A percentile compares a stretch with the other conserved stretches of the same genome.
These are phyloP conservation scores for Botrytis fabae DNA, from an alignment of 2,329 filamentous ascomycete species.

Conservation along the genomic window DNA sequence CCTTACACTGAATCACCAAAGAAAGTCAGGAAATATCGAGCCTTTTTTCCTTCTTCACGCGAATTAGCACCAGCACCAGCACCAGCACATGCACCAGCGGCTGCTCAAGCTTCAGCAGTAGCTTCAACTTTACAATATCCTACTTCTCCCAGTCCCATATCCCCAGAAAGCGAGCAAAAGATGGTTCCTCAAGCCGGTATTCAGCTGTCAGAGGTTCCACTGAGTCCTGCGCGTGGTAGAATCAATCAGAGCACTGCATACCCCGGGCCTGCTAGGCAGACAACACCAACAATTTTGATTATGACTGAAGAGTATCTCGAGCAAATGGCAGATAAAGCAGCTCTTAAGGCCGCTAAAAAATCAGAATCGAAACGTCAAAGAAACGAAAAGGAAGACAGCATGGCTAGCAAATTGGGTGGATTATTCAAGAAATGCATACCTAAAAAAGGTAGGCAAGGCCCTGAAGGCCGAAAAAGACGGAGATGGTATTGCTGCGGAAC, in stretches of 20 bases:
- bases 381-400: slow-evolving; percentile 65
- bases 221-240: slow-evolving; percentile 46
- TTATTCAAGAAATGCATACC: slow-evolving; percentile 67
- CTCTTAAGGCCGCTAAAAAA: slow-evolving; percentile 35
- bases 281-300: slow-evolving; percentile 24
- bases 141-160: slow-evolving; percentile 60
- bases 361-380: slow-evolving; percentile 49
- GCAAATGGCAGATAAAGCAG: slow-evolving; percentile 23
- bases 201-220: slow-evolving; percentile 58
- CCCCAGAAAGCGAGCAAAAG: slow-evolving; percentile 60
- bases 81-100: slow-evolving; percentile 29
- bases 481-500: slow-evolving; percentile 58
- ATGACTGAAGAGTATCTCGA: slow-evolving; percentile 24
- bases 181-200: slow-evolving; percentile 65
- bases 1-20: slow-evolving; percentile 38
- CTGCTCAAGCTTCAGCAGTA: slow-evolving; percentile 30
- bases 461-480: slow-evolving; percentile 63
- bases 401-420: slow-evolving; percentile 57
- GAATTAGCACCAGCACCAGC: slow-evolving; percentile 47
- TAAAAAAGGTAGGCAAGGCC: slow-evolving; percentile 58
- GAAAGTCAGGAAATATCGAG: slow-evolving; percentile 49
- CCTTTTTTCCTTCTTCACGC: slow-evolving; percentile 59
- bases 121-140: slow-evolving; percentile 54
- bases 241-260: slow-evolving; percentile 41
- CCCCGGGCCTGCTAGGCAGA: slow-evolving; percentile 31